These are phyloP conservation scores for Sporobolomyces roseus DNA, from an alignment of 768 basidiomycete species.

Conservation along the genomic window DNA sequence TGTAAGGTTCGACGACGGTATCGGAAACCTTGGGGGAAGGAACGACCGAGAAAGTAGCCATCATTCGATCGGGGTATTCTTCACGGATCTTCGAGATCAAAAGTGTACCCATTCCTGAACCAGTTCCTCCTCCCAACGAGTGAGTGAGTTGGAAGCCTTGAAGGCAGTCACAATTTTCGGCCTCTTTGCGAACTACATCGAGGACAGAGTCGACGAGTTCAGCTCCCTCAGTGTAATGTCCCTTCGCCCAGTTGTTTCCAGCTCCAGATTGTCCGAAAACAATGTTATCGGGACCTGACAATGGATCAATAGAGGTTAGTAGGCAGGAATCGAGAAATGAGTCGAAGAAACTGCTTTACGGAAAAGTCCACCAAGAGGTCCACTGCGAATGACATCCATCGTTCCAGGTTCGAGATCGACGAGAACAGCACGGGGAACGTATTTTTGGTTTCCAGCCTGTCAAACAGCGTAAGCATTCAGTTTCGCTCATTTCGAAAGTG, in stretches of 20 bases:
- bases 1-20: slow-evolving; percentile 99
- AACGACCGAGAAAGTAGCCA: slow-evolving; percentile 99
- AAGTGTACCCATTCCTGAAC: slow-evolving; percentile 99
- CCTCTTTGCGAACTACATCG: slow-evolving; percentile 98
- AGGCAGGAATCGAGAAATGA: background rate
- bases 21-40: slow-evolving; percentile 71
- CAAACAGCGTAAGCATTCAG: background rate
- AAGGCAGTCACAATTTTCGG: slow-evolving; percentile 92
- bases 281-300: slow-evolving; percentile 49
- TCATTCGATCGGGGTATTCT: slow-evolving; percentile 99
- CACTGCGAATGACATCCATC: slow-evolving; percentile 54
- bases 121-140: slow-evolving; percentile 95
- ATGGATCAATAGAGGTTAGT: background rate
- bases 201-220: slow-evolving; percentile 97
- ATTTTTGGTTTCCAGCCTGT: slow-evolving; percentile 64
- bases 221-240: slow-evolving; percentile 85
- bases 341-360: slow-evolving; percentile 51
- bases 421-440: slow-evolving; percentile 95
- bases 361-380: slow-evolving; percentile 86
- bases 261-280: slow-evolving; percentile 92
- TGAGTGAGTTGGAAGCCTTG: slow-evolving; percentile 99
- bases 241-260: slow-evolving; percentile 99
- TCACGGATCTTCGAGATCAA: slow-evolving; percentile 98
- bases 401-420: slow-evolving; percentile 94
- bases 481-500: too few species aligned